Evolutionary conservation across 1,284 basidiomycete genomes (phyloP).

Genomic region (Coriolopsis trogii): DNA sequence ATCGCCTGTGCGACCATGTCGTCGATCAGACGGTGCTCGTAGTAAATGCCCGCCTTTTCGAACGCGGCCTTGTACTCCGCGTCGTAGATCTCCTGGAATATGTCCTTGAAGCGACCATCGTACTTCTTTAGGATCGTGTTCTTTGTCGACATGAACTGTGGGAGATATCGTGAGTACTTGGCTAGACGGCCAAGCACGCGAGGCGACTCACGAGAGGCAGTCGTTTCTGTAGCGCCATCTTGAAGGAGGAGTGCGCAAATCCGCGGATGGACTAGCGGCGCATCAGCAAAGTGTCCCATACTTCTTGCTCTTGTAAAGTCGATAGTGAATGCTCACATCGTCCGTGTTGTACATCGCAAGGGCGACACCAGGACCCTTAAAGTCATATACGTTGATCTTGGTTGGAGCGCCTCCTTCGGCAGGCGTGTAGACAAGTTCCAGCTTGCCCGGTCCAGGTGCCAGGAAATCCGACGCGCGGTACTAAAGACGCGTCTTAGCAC

Average conservation of each 20-base stretch:
- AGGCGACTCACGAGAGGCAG: slow-evolving; percentile 72
- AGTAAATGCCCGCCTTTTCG: slow-evolving; percentile 87
- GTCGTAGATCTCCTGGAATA: slow-evolving; percentile 95
- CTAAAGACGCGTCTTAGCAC: slow-evolving; percentile 35
- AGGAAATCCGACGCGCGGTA: slow-evolving; percentile 92
- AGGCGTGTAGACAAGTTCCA: slow-evolving; percentile 88
- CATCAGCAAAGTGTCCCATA: not conserved
- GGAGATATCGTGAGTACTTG: not conserved
- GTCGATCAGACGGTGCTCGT: slow-evolving; percentile 93
- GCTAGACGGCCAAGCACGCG: not conserved
- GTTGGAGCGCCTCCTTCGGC: slow-evolving; percentile 67
- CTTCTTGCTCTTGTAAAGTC: not conserved
- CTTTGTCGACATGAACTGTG: slow-evolving; percentile 95
- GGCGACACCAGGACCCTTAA: slow-evolving; percentile 87
- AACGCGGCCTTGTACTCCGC: slow-evolving; percentile 83
- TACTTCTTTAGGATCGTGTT: slow-evolving; percentile 97
- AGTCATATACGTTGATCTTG: slow-evolving; percentile 85
- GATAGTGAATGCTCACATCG: slow-evolving; percentile 54
- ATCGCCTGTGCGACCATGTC: slow-evolving; percentile 98
- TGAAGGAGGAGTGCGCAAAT: slow-evolving; percentile 97
- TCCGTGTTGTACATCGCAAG: slow-evolving; percentile 97
- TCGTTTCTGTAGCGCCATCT: slow-evolving; percentile 97
- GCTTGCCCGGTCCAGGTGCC: slow-evolving; percentile 85
- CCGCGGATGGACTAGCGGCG: slow-evolving; percentile 75
- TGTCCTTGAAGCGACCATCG: slow-evolving; percentile 98